Base-by-base conservation (phyloP, 1,284 basidiomycete species). In the Tranzscheliella williamsii region DNA sequence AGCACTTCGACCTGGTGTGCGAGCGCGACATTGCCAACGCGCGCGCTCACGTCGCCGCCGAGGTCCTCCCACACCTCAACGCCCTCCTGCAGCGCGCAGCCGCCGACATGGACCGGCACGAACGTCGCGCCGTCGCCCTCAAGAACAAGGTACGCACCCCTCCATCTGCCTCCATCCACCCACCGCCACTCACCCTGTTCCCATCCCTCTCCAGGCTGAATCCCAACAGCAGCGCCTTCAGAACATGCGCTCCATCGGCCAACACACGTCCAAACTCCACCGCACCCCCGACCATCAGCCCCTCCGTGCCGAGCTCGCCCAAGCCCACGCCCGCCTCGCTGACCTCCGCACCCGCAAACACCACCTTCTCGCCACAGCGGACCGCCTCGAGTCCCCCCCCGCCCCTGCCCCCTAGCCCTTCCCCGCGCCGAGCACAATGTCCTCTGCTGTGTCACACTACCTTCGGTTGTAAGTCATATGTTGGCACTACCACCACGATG, bases 1-100 rank as follows among this genome's bases (percentile, higher is more conserved):
- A 62, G 53, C 54, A 64, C 35, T 58, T 58, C 12, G 61, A 64
- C 30, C 61, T 64, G 2, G 50, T 64, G 5, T 57, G 54, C 11
- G 43, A 54, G 27, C 42, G 44, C 2, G 61, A 64, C 38, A 64
- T 64, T 15, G 49, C 52, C 15, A 1, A 13, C 2, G 61, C 61
- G 0, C 54, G 61, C 27, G 42, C 52, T 5, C 61, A 64, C 42
- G 45, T 64, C 12, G 50, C 61, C 4, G 31, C 38, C 21, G 61
- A 64, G 48, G 61, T 64, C 11, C 50, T 51, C 4, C 61, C 61
- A 2, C 54, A 64, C 31, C 34, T 64, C 29, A 55, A 64, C 27
- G 54, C 57, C 27, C 61, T 64, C 33, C 43, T 51, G 23, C 41
- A 44, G 8, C 42, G 49, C 6, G 61, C 61, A 16, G 34, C 38